phyloP scores from a whole-genome alignment of 2,329 filamentous ascomycete genomes.

The Xylariaceae sp. region DNA sequence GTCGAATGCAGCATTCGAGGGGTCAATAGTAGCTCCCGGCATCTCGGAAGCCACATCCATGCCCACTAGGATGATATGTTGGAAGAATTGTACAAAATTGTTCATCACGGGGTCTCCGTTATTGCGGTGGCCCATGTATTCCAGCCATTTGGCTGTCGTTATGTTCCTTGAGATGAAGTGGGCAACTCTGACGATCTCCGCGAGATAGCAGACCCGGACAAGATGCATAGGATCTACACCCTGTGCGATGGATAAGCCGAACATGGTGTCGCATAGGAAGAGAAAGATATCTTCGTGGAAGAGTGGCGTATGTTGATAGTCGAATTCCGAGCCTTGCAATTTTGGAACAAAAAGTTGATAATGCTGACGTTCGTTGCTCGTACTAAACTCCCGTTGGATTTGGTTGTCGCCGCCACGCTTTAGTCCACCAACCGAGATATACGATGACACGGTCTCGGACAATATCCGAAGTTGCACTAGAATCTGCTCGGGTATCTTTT shows the following conservation, averaged over 20 bases:
- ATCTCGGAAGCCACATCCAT: conserved; percentile 38
- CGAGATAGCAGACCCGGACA: conserved; percentile 80
- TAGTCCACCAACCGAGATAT: conserved; percentile 71
- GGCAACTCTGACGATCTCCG: conserved; percentile 83
- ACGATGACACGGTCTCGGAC: conserved; percentile 83
- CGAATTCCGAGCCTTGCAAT: conserved; percentile 39
- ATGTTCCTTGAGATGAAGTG: conserved; percentile 55
- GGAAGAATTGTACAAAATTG: conserved; percentile 55
- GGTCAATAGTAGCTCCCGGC: conserved; percentile 30
- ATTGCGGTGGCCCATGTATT: conserved; percentile 40
- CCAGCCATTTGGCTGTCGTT: conserved; percentile 46
- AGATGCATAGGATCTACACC: conserved; percentile 74
- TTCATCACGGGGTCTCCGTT: conserved; percentile 44
- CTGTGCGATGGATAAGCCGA: conserved; percentile 65
- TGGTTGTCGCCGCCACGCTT: conserved; percentile 56
- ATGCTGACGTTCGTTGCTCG: conserved; percentile 68
- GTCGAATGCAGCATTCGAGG: conserved; percentile 47
- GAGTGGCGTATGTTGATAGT: conserved; percentile 53
- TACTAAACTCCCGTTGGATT: conserved; percentile 62
- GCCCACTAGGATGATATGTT: conserved; percentile 42
- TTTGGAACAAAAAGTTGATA: conserved; percentile 69
- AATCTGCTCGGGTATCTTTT: conserved; percentile 77
- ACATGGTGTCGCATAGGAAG: conserved; percentile 75
- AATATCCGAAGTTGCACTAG: conserved; percentile 85
- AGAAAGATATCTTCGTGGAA: conserved; percentile 69